phyloP scores from a whole-genome alignment of 495 filamentous ascomycete genomes.

The Pyrenopolyporus hunteri region DNA sequence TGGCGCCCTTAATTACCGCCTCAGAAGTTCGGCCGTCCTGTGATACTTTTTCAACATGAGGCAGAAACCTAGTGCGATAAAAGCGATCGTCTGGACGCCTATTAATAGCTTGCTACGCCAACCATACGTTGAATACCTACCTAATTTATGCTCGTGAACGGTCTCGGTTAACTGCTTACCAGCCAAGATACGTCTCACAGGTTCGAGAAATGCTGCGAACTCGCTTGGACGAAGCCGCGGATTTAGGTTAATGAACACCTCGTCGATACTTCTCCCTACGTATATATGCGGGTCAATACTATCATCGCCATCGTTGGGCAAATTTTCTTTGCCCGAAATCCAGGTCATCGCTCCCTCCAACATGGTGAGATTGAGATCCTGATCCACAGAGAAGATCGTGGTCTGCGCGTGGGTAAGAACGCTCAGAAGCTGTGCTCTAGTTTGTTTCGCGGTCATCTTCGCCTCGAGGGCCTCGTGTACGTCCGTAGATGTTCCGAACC shows the following conservation, averaged over 20 bases:
- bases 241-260: conserved; percentile 57
- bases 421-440: conserved; percentile 65
- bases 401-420: conserved; percentile 72
- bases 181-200: conserved; percentile 63
- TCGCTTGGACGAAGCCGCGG: conserved; percentile 44
- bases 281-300: conserved; percentile 38
- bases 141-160: conserved; percentile 56
- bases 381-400: conserved; percentile 71
- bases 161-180: conserved; percentile 56
- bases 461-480: conserved; percentile 69
- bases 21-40: conserved; percentile 52
- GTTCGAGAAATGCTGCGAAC: conserved; percentile 52
- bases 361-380: conserved; percentile 61
- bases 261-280: conserved; percentile 64
- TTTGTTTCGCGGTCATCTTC: conserved; percentile 62
- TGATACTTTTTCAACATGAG: conserved; percentile 57
- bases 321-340: conserved; percentile 44
- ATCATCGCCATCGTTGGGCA: conserved; percentile 32
- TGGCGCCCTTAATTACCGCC: conserved; percentile 64
- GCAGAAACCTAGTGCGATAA: conserved; percentile 69
- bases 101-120: conserved; percentile 17
- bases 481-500: conserved; percentile 75
- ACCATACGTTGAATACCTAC: conserved; percentile 25
- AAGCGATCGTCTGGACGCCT: conserved; percentile 54
- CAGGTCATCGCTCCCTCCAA: conserved; percentile 67